These are phyloP conservation scores for Ophiosphaerella korrae DNA, from an alignment of 2,329 filamentous ascomycete genomes.

Conservation along the genomic window DNA sequence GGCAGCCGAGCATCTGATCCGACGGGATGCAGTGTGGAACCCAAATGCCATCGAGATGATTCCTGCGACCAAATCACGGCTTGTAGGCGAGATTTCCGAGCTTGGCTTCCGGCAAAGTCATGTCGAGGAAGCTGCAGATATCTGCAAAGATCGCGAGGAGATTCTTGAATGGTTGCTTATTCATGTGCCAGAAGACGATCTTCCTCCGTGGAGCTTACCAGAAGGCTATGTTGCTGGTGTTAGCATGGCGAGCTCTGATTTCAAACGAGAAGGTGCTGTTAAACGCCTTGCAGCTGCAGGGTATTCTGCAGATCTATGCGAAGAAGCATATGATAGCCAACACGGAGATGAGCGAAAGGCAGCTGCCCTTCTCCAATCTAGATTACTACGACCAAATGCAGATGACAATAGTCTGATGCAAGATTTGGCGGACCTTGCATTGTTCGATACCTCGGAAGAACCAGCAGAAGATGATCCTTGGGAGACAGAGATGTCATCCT, in stretches of 20 bases:
- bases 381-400: slow-evolving; percentile 58
- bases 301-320: slow-evolving; percentile 83
- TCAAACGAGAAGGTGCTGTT: slow-evolving; percentile 80
- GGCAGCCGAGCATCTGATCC: slow-evolving; percentile 79
- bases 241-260: slow-evolving; percentile 79
- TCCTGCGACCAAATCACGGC: slow-evolving; percentile 58
- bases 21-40: slow-evolving; percentile 85
- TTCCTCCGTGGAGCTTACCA: slow-evolving; percentile 90
- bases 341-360: slow-evolving; percentile 75
- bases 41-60: slow-evolving; percentile 73
- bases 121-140: slow-evolving; percentile 81
- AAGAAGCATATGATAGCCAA: slow-evolving; percentile 73
- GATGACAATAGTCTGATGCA: slow-evolving; percentile 37
- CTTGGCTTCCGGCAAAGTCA: slow-evolving; percentile 90
- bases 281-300: slow-evolving; percentile 81
- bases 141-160: slow-evolving; percentile 92
- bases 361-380: slow-evolving; percentile 77
- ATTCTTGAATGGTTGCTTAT: slow-evolving; percentile 94
- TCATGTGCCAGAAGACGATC: slow-evolving; percentile 94
- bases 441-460: slow-evolving; percentile 51
- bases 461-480: slow-evolving; percentile 64
- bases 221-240: slow-evolving; percentile 91
- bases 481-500: slow-evolving; percentile 81
- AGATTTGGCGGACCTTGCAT: slow-evolving; percentile 37
- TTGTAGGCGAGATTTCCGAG: slow-evolving; percentile 75